A percentile compares a stretch with the other conserved stretches of the same genome.
These are phyloP conservation scores for Phytopythium chamaehyphon DNA, from an alignment of 352 stramenopile genomes.

Conservation along the genomic window DNA sequence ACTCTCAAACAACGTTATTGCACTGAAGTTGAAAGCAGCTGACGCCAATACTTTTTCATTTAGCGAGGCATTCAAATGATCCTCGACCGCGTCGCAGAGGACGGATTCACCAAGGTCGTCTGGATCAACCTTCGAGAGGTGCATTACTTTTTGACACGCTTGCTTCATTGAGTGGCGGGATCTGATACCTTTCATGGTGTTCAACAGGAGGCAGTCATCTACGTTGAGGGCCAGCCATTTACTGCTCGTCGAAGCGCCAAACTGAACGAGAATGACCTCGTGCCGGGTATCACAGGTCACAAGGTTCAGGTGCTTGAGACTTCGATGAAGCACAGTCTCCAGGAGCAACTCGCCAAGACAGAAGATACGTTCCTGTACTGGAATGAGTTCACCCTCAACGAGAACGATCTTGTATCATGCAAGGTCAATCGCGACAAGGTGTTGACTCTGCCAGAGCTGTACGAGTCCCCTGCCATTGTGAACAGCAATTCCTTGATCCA, in stretches of 20 bases:
- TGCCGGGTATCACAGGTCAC: slow-evolving; percentile 77
- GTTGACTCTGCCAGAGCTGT: slow-evolving; percentile 66
- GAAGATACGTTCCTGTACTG: slow-evolving; percentile 76
- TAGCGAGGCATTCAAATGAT: slow-evolving; percentile 79
- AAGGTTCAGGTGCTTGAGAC: slow-evolving; percentile 79
- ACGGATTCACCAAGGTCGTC: slow-evolving; percentile 78
- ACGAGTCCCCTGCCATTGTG: slow-evolving; percentile 34
- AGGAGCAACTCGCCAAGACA: slow-evolving; percentile 48
- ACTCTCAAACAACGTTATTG: neutral
- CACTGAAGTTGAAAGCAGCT: neutral
- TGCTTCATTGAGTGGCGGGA: too few relatives aligned
- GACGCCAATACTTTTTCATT: slow-evolving; percentile 8
- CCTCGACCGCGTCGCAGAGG: slow-evolving; percentile 47
- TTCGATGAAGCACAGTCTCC: slow-evolving; percentile 74
- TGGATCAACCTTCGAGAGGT: slow-evolving; percentile 83
- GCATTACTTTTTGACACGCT: too few relatives aligned
- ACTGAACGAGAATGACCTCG: slow-evolving; percentile 81
- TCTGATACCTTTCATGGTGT: slow-evolving; percentile 3
- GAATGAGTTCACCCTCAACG: slow-evolving; percentile 57
- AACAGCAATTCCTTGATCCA: slow-evolving; percentile 32
- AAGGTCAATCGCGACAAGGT: slow-evolving; percentile 42
- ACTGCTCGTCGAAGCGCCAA: slow-evolving; percentile 69
- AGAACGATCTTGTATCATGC: slow-evolving; percentile 54
- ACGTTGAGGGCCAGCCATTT: slow-evolving; percentile 69
- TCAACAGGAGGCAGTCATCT: slow-evolving; percentile 72